Evolutionary conservation across 108 stramenopile genomes (phyloP).

Genomic region (Fistulifera solaris): DNA sequence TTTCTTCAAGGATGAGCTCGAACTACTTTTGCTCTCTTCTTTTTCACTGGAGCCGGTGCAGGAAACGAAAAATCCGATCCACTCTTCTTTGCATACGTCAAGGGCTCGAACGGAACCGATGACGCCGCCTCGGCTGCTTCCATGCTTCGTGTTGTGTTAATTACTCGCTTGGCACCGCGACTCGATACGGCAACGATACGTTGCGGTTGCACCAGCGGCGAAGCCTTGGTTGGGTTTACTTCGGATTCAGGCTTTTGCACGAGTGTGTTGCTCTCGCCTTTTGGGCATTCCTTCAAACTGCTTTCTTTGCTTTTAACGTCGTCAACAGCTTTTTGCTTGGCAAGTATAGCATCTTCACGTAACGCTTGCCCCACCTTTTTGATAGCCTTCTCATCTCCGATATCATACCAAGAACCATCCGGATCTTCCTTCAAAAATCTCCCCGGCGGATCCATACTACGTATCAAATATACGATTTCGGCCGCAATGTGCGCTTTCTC

Average conservation of each 20-base stretch:
- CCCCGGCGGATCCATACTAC: constrained; percentile 62
- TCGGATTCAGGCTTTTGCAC: not conserved
- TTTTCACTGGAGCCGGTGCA: not conserved
- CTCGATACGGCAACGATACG: not conserved
- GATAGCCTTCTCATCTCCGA: constrained; percentile 73
- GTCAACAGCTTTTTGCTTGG: constrained; percentile 39
- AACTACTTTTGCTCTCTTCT: not conserved
- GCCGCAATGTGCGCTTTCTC: constrained; percentile 80
- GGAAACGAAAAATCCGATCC: no score
- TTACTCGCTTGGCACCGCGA: not conserved
- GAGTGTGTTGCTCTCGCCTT: not conserved
- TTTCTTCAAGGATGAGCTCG: not conserved
- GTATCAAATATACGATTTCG: constrained; percentile 50
- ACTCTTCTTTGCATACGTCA: no score
- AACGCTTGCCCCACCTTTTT: constrained; percentile 83
- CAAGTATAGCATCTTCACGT: constrained; percentile 73
- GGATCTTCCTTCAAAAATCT: constrained; percentile 79
- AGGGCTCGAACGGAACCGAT: no score
- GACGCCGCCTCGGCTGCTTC: no score
- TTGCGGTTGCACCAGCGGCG: constrained; percentile 1
- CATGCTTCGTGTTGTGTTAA: not conserved
- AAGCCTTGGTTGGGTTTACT: not conserved
- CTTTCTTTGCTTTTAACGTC: not conserved
- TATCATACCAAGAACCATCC: constrained; percentile 65
- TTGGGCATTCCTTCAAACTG: not conserved